Evolutionary conservation across 805 yeast species (phyloP).

Genomic region (Nakazawaea molendinolei): DNA sequence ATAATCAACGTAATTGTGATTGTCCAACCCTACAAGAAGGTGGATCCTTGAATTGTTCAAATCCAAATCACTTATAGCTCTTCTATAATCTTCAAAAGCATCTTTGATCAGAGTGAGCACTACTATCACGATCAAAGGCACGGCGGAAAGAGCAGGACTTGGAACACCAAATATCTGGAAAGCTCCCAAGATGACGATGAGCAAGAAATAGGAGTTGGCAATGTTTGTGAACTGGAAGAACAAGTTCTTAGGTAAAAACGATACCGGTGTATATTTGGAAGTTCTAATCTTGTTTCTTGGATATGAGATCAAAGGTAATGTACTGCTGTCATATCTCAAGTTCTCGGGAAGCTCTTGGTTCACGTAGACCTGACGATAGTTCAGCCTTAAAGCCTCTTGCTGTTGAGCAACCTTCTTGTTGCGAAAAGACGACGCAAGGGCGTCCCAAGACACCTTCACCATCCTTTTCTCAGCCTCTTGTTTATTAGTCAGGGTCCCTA

Average conservation of each 20-base stretch:
- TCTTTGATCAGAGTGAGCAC: constrained; percentile 70
- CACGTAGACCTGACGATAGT: constrained; percentile 44
- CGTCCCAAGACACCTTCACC: too few relatives aligned
- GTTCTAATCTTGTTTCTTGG: constrained; percentile 92
- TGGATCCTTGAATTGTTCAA: constrained; percentile 72
- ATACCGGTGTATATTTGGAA: constrained; percentile 87
- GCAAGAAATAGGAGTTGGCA: constrained; percentile 84
- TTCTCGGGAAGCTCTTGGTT: constrained; percentile 29
- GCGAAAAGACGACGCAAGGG: too few relatives aligned
- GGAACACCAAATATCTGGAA: constrained; percentile 78
- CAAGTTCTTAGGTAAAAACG: constrained; percentile 83
- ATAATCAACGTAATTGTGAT: constrained; percentile 59
- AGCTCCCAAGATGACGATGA: constrained; percentile 73
- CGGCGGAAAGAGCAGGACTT: constrained; percentile 66
- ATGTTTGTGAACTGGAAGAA: constrained; percentile 76
- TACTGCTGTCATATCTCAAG: constrained; percentile 32
- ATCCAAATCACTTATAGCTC: constrained; percentile 66
- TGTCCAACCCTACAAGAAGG: constrained; percentile 46
- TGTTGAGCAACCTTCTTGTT: background rate
- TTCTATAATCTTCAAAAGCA: constrained; percentile 74
- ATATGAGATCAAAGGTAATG: constrained; percentile 46
- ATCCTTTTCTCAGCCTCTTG: too few relatives aligned
- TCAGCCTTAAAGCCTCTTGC: background rate
- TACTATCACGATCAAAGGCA: constrained; percentile 75
- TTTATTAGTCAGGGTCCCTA: too few relatives aligned